phyloP scores from a whole-genome alignment of 805 yeast genomes.

The Metschnikowia hibisci region DNA sequence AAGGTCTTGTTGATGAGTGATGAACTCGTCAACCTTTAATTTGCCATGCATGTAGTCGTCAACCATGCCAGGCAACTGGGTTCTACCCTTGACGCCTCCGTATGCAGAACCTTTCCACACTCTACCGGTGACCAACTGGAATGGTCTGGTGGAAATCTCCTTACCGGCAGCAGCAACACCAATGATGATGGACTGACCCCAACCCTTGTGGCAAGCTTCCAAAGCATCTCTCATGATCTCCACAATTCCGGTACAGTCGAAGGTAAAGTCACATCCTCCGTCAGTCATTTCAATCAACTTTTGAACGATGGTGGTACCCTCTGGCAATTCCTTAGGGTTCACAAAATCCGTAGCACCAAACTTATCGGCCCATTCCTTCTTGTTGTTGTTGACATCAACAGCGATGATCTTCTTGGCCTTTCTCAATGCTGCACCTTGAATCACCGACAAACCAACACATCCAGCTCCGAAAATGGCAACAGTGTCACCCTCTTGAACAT shows the following conservation, averaged over 20 bases:
- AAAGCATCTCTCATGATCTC: slow-evolving; percentile 93
- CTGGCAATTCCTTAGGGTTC: slow-evolving; percentile 74
- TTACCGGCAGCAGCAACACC: slow-evolving; percentile 99
- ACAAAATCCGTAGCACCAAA: slow-evolving; percentile 96
- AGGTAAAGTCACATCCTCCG: slow-evolving; percentile 95
- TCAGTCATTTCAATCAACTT: slow-evolving; percentile 86
- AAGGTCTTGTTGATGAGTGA: slow-evolving; percentile 83
- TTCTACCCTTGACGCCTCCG: slow-evolving; percentile 97
- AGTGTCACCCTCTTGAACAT: slow-evolving; percentile 85
- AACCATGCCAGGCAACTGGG: slow-evolving; percentile 89
- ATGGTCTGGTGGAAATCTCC: slow-evolving; percentile 95
- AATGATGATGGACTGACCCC: slow-evolving; percentile 94
- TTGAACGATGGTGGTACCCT: slow-evolving; percentile 73
- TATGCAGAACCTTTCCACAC: slow-evolving; percentile 99
- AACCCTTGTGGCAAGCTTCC: slow-evolving; percentile 97
- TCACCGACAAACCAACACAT: slow-evolving; percentile 92
- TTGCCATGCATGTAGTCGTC: slow-evolving; percentile 78
- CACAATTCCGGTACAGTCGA: slow-evolving; percentile 97
- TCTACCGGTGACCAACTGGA: slow-evolving; percentile 98
- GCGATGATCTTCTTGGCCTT: slow-evolving; percentile 80
- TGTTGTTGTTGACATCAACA: slow-evolving; percentile 80
- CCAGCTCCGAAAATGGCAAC: slow-evolving; percentile 98
- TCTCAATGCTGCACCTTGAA: slow-evolving; percentile 87
- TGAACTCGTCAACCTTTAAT: slow-evolving; percentile 89
- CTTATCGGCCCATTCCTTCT: slow-evolving; percentile 78